Evolutionary conservation across 495 filamentous ascomycete genomes (phyloP).

Genomic region (Penicillium daleae): DNA sequence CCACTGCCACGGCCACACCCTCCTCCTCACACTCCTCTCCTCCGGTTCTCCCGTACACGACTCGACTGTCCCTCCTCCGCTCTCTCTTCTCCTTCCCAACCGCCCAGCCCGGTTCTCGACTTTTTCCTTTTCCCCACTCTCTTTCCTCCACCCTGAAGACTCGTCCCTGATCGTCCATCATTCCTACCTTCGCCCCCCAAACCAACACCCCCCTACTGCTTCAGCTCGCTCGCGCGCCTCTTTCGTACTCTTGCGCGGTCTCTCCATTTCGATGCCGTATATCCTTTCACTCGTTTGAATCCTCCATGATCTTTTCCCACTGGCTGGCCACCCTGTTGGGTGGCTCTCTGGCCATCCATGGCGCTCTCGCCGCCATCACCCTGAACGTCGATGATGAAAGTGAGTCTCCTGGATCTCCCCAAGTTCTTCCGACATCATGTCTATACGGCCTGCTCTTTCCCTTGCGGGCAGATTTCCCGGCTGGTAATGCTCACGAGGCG

Average conservation of each 20-base stretch:
- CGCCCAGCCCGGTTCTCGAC: background rate
- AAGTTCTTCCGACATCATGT: background rate
- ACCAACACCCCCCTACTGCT: slow-evolving; percentile 7
- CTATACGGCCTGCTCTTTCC: background rate
- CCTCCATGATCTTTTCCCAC: slow-evolving; percentile 29
- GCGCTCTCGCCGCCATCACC: slow-evolving; percentile 36
- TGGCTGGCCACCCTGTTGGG: slow-evolving; percentile 34
- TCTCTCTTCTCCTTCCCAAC: background rate
- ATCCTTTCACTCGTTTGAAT: slow-evolving; percentile 20
- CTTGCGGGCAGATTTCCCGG: background rate
- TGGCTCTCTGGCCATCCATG: slow-evolving; percentile 32
- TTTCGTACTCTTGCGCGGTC: background rate
- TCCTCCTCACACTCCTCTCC: background rate
- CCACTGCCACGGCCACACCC: background rate
- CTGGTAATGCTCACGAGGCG: background rate
- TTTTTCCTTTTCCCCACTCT: background rate
- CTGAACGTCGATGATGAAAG: slow-evolving; percentile 40
- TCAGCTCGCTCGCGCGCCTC: slow-evolving; percentile 3
- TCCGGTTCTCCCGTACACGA: background rate
- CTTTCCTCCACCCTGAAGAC: slow-evolving; percentile 4
- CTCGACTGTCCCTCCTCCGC: background rate
- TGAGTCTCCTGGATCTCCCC: slow-evolving; percentile 21
- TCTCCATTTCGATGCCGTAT: slow-evolving; percentile 16
- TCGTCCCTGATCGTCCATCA: background rate
- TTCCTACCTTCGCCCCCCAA: background rate